Evolutionary conservation across 371 early-diverging fungal genomes (phyloP).

Genomic region (Mycotypha africana): DNA sequence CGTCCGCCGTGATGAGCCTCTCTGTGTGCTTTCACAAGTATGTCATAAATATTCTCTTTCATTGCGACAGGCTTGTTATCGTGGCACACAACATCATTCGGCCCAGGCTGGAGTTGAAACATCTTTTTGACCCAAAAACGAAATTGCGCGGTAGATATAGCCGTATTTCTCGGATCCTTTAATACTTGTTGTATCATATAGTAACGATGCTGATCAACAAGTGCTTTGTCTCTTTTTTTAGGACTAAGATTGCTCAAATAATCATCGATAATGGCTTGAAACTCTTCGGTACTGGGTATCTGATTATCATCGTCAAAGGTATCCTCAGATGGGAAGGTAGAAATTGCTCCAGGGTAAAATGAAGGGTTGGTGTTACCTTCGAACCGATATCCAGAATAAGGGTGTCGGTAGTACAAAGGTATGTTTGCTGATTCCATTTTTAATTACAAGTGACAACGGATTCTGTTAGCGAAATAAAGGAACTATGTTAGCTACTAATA

Average conservation of each 20-base stretch:
- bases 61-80: slow-evolving; percentile 58
- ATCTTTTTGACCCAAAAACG: slow-evolving; percentile 66
- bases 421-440: too few species aligned
- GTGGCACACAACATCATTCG: slow-evolving; percentile 47
- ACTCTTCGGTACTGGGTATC: slow-evolving; percentile 34
- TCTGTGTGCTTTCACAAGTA: slow-evolving; percentile 52
- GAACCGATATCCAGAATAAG: slow-evolving; percentile 21
- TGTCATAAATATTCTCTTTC: slow-evolving; percentile 54
- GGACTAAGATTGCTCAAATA: slow-evolving; percentile 51
- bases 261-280: slow-evolving; percentile 38
- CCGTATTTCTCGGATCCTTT: slow-evolving; percentile 53
- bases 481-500: too few species aligned
- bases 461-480: too few species aligned
- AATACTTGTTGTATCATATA: slow-evolving; percentile 50
- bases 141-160: slow-evolving; percentile 61
- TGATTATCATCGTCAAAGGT: slow-evolving; percentile 36
- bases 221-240: slow-evolving; percentile 59
- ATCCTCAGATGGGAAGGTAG: slow-evolving; percentile 15
- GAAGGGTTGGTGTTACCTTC: slow-evolving; percentile 9
- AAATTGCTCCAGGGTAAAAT: slow-evolving; percentile 12
- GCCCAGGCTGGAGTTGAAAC: slow-evolving; percentile 45
- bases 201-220: slow-evolving; percentile 52
- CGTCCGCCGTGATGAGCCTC: slow-evolving; percentile 61
- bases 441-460: too few species aligned
- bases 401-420: slow-evolving; percentile 14